Base-by-base conservation (phyloP, 768 basidiomycete genomes). In the Clitopilus hobsonii region DNA sequence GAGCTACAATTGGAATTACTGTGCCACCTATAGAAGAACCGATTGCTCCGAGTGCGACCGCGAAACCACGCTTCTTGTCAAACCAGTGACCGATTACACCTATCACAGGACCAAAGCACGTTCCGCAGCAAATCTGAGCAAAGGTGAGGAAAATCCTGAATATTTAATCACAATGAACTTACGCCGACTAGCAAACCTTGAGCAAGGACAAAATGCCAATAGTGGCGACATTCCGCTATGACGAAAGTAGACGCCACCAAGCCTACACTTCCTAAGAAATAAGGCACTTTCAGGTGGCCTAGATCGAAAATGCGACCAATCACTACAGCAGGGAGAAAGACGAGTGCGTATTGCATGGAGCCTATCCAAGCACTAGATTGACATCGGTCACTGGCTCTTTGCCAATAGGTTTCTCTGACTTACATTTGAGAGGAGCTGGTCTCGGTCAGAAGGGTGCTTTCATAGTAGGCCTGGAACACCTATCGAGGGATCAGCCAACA, bases 61-160 rank as follows among this genome's bases (percentile, higher is more conserved):
- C 87, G 3, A 83, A 56, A 0, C 81, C 78, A 32, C 82, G 71
- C 54, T 70, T 74, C 55, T 71, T 78, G 24, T 78, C 72, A 66
- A 88, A 88, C 85, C 86, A 89, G 59, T 88, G 85, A 5, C 80
- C 77, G 2, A 84, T 60, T 5, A 84, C 63, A 2, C 74, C 79
- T 5, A 80, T 58, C 3, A 75, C 70, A 0, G 81, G 79, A 3
- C 80, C 81, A 54, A 81, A 86, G 18, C 63, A 68, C 4, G 63
- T 59, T 24, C 64, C 67, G 49, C 63, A 65, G 8, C 57, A 57
- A 18, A 59, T 18, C 62, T 58, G 18, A 23, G 6, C 28, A 14
- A 30, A 5, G 8, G 3, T 13, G 11, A 26, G 28, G 26, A 32
- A 13, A 23, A 24, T 30, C 13, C 6, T 26, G 14, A 28, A n/a